These are phyloP conservation scores for Phytophthora syringae DNA, from an alignment of 352 stramenopile genomes.

Conservation along the genomic window DNA sequence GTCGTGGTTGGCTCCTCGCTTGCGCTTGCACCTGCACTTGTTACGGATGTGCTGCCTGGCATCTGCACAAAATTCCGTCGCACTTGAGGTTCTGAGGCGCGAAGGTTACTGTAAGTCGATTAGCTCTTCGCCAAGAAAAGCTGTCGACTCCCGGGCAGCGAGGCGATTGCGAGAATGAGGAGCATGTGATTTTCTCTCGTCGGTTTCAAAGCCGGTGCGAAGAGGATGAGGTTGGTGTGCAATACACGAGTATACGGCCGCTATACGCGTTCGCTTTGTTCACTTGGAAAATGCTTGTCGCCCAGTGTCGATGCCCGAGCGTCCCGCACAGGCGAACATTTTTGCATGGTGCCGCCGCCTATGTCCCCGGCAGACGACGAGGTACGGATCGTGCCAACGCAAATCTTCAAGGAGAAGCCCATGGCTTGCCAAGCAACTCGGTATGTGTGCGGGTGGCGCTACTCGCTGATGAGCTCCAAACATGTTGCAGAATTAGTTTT, in stretches of 20 bases:
- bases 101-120: not conserved
- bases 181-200: constrained; percentile 3
- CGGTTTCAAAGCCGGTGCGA: constrained; percentile 23
- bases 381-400: constrained; percentile 10
- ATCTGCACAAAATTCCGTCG: constrained; percentile 9
- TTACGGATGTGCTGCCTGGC: constrained; percentile 21
- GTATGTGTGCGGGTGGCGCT: constrained; percentile 6
- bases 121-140: too few species aligned
- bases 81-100: not conserved
- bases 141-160: constrained; percentile 18
- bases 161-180: constrained; percentile 38
- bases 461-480: too few species aligned
- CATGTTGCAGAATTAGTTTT: too few species aligned
- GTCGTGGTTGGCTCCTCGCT: constrained; percentile 21
- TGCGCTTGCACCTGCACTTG: constrained; percentile 32
- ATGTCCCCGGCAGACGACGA: constrained; percentile 22
- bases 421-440: constrained; percentile 15
- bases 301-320: not conserved
- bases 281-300: not conserved
- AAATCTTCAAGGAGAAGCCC: constrained; percentile 34
- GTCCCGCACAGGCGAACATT: too few species aligned
- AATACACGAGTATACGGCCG: not conserved
- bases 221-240: constrained; percentile 14
- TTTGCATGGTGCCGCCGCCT: not conserved
- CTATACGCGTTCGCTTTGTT: not conserved